phyloP scores from a whole-genome alignment of 2,329 filamentous ascomycete genomes.

The Emericellopsis atlantica region DNA sequence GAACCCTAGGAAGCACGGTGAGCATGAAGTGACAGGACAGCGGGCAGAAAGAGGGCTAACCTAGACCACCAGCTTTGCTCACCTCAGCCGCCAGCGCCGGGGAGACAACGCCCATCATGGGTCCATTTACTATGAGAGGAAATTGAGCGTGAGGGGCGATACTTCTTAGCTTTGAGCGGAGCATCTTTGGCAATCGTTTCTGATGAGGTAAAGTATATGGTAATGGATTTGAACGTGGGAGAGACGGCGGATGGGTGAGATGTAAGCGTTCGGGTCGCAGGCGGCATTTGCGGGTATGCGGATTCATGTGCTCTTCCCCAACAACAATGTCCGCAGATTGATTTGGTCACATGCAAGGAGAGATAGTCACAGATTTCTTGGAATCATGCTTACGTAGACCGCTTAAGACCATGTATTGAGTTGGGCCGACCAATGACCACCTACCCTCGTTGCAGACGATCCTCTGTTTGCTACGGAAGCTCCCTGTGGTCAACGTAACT shows the following conservation, averaged over 20 bases:
- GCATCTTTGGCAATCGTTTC: conserved; percentile 8
- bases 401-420: no score
- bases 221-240: no score
- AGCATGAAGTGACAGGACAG: background rate
- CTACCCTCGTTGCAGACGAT: no score
- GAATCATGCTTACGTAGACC: no score
- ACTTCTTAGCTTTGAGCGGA: conserved; percentile 9
- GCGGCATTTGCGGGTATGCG: no score
- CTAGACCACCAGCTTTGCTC: conserved; percentile 22
- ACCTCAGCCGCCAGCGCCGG: conserved; percentile 22
- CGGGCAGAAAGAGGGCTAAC: conserved; percentile 9
- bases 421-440: background rate
- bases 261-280: background rate
- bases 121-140: conserved; percentile 20
- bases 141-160: conserved; percentile 16
- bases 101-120: conserved; percentile 20
- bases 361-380: no score
- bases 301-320: no score
- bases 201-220: no score
- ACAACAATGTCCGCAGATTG: no score
- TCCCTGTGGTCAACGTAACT: no score
- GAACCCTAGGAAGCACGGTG: background rate
- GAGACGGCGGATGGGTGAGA: background rate
- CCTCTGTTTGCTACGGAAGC: no score
- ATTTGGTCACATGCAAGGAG: no score